Evolutionary conservation across 2,329 filamentous ascomycete species (phyloP).

Genomic region (Periconia sp.): DNA sequence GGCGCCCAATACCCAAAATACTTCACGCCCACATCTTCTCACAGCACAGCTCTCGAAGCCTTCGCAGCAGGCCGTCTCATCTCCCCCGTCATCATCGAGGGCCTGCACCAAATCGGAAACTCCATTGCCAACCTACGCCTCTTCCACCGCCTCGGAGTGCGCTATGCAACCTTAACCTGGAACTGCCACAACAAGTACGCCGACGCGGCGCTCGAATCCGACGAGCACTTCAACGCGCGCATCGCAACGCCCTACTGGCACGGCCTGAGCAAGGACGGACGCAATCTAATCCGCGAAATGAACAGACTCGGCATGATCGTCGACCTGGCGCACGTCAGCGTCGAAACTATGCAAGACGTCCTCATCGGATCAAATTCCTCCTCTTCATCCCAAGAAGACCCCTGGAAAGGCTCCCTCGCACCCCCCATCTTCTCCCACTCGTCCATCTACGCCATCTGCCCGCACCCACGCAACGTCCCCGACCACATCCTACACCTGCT

Average conservation of each 20-base stretch:
- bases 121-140: constrained; percentile 72
- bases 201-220: constrained; percentile 72
- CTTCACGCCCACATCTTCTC: constrained; percentile 67
- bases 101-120: constrained; percentile 92
- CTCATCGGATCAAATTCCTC: constrained; percentile 62
- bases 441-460: constrained; percentile 77
- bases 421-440: constrained; percentile 91
- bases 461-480: constrained; percentile 87
- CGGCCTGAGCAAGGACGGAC: constrained; percentile 73
- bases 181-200: constrained; percentile 92
- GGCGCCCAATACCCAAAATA: constrained; percentile 64
- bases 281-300: constrained; percentile 78
- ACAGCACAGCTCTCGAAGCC: constrained; percentile 61
- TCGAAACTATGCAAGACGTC: constrained; percentile 83
- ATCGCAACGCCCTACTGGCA: constrained; percentile 62
- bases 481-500: constrained; percentile 80
- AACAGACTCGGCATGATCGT: constrained; percentile 94
- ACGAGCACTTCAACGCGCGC: constrained; percentile 41
- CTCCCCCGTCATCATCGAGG: constrained; percentile 48
- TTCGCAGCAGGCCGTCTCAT: constrained; percentile 43
- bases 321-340: constrained; percentile 77
- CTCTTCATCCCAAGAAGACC: constrained; percentile 32
- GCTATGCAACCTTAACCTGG: constrained; percentile 87
- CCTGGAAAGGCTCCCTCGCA: constrained; percentile 72
- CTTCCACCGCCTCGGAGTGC: constrained; percentile 76